Percentiles rank a stretch among this genome's conserved stretches.
phyloP scores from a whole-genome alignment of 805 yeast genomes.

The Lipomyces kockii region DNA sequence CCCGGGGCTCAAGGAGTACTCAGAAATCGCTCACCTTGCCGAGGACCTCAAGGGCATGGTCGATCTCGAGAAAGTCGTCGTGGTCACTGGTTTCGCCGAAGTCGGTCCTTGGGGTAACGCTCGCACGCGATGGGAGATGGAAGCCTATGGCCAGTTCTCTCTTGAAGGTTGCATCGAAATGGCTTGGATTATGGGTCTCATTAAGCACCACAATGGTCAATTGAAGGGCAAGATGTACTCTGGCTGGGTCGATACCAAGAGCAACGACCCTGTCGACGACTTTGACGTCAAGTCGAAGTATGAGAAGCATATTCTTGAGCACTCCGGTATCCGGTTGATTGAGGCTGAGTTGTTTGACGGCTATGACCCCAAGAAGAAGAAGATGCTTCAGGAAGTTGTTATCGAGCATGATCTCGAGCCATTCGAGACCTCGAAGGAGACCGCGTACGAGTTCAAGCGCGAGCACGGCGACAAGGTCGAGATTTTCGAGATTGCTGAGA shows the following conservation, averaged over 20 bases:
- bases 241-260: slow-evolving; percentile 97
- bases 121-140: slow-evolving; percentile 99
- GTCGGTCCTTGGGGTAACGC: slow-evolving; percentile 99
- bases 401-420: slow-evolving; percentile 96
- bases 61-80: slow-evolving; percentile 89
- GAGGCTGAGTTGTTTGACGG: slow-evolving; percentile 95
- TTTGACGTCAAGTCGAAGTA: slow-evolving; percentile 90
- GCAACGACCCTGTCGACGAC: slow-evolving; percentile 91
- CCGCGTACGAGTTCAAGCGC: slow-evolving; percentile 90
- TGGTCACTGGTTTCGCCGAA: slow-evolving; percentile 97
- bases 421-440: slow-evolving; percentile 91
- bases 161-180: slow-evolving; percentile 97
- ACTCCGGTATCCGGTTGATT: slow-evolving; percentile 94
- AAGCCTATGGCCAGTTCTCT: slow-evolving; percentile 90
- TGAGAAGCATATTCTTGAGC: slow-evolving; percentile 85
- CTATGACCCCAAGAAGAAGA: slow-evolving; percentile 92
- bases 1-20: slow-evolving; percentile 83
- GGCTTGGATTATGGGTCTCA: slow-evolving; percentile 99
- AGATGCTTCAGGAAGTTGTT: slow-evolving; percentile 91
- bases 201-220: slow-evolving; percentile 91
- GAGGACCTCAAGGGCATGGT: slow-evolving; percentile 80
- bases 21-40: slow-evolving; percentile 55
- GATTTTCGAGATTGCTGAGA: slow-evolving; percentile 81
- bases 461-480: slow-evolving; percentile 96
- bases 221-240: slow-evolving; percentile 81